phyloP scores from a whole-genome alignment of 805 yeast species.

The Deakozyma indianensis region DNA sequence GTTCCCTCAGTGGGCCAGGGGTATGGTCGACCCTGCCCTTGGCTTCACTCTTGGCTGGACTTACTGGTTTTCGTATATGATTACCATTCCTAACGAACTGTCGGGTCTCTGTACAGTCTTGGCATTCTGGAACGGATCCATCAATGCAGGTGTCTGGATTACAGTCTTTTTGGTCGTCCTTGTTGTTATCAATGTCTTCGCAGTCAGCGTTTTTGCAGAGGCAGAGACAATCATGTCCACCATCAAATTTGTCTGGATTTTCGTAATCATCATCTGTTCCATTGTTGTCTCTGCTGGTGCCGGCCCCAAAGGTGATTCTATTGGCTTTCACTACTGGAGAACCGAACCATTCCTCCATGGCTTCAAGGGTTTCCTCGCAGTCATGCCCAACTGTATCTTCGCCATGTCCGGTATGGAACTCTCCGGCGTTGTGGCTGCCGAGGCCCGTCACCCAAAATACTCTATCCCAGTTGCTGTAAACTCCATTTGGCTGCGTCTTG shows the following conservation, averaged over 20 bases:
- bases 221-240: constrained; percentile 47
- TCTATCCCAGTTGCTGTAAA: constrained; percentile 50
- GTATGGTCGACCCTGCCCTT: constrained; percentile 33
- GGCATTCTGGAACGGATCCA: constrained; percentile 32
- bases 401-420: constrained; percentile 49
- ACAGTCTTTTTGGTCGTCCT: constrained; percentile 37
- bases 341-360: constrained; percentile 31
- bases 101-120: constrained; percentile 32
- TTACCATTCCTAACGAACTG: constrained; percentile 35
- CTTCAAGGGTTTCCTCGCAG: constrained; percentile 35
- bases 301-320: constrained; percentile 34
- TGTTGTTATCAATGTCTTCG: constrained; percentile 31
- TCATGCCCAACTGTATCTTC: constrained; percentile 28
- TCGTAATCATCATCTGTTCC: constrained; percentile 42
- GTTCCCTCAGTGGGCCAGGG: constrained; percentile 31
- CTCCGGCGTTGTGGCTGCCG: constrained; percentile 51
- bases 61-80: constrained; percentile 36
- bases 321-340: constrained; percentile 48
- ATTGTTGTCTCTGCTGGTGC: constrained; percentile 43
- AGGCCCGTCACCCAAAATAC: constrained; percentile 42
- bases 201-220: constrained; percentile 44
- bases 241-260: constrained; percentile 40
- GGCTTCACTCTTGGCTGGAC: constrained; percentile 35
- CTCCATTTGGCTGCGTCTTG: constrained; percentile 41
- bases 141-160: constrained; percentile 29